phyloP scores from a whole-genome alignment of 805 yeast species.

The Torulaspora indica region DNA sequence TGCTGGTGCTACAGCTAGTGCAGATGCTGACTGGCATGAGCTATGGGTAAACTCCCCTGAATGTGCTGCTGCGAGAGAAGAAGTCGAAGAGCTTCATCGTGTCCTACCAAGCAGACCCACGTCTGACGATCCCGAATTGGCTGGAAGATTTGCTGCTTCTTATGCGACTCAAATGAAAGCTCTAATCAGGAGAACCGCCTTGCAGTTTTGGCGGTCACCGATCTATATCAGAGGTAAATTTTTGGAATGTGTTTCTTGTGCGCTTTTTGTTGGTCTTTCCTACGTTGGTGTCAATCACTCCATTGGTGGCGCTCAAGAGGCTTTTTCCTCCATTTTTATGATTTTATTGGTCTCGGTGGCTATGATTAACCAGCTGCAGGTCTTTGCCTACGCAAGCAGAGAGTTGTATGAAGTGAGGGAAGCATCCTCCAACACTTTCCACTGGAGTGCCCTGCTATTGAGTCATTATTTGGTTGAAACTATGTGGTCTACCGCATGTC shows the following conservation, averaged over 20 bases:
- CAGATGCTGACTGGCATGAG: conserved; percentile 56
- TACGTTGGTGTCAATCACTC: conserved; percentile 57
- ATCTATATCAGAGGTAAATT: conserved; percentile 54
- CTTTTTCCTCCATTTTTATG: conserved; percentile 58
- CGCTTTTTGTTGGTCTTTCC: conserved; percentile 64
- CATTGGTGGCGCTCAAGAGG: conserved; percentile 60
- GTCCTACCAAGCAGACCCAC: conserved; percentile 36
- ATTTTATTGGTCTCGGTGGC: conserved; percentile 48
- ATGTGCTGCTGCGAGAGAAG: conserved; percentile 47
- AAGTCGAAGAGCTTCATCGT: conserved; percentile 51
- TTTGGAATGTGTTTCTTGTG: conserved; percentile 47
- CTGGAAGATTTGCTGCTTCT: conserved; percentile 46
- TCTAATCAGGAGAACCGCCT: conserved; percentile 49
- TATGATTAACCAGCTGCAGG: conserved; percentile 58
- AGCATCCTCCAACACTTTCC: conserved; percentile 64
- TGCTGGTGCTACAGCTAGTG: conserved; percentile 71
- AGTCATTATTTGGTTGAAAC: conserved; percentile 44
- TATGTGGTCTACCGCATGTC: conserved; percentile 44
- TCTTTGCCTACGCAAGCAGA: conserved; percentile 55
- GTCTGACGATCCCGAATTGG: conserved; percentile 37
- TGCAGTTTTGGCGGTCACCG: conserved; percentile 65
- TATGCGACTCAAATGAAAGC: conserved; percentile 39
- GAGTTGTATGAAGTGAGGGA: conserved; percentile 68
- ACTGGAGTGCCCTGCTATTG: conserved; percentile 56
- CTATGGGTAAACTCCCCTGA: conserved; percentile 54